These are phyloP conservation scores for Cantharellus anzutake DNA, from an alignment of 768 basidiomycete genomes.

Conservation along the genomic window DNA sequence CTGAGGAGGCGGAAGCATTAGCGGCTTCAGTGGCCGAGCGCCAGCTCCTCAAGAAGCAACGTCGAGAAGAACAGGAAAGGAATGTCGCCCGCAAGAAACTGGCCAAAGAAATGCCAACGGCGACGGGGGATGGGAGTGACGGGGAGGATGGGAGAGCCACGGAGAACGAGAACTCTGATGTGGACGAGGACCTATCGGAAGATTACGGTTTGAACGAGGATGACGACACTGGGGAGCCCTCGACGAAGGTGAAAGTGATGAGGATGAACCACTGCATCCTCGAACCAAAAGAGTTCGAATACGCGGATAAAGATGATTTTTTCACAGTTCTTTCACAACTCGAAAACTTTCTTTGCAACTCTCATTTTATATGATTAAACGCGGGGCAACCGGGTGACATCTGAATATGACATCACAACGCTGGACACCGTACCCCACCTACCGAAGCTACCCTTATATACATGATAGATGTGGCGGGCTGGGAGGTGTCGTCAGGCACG, in stretches of 20 bases:
- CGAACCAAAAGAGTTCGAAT: too few species aligned
- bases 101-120: constrained; percentile 12
- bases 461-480: too few species aligned
- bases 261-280: neutral
- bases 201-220: constrained; percentile 24
- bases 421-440: too few species aligned
- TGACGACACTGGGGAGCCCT: constrained; percentile 13
- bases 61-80: constrained; percentile 76
- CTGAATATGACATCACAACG: too few species aligned
- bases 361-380: too few species aligned
- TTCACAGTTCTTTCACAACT: too few species aligned
- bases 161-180: constrained; percentile 20
- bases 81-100: constrained; percentile 73
- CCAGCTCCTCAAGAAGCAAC: constrained; percentile 51
- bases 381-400: too few species aligned
- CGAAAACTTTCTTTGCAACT: too few species aligned
- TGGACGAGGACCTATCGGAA: constrained; percentile 21
- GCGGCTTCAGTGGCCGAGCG: constrained; percentile 62
- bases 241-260: constrained; percentile 18
- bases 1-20: constrained; percentile 45
- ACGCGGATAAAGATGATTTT: too few species aligned
- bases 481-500: too few species aligned
- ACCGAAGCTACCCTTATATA: too few species aligned
- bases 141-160: constrained; percentile 20
- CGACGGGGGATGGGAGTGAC: constrained; percentile 17